Evolutionary conservation across 441 rosid species (phyloP), one percentile per base, ranked within the genome.

Genomic region (Croton setiger): DNA sequence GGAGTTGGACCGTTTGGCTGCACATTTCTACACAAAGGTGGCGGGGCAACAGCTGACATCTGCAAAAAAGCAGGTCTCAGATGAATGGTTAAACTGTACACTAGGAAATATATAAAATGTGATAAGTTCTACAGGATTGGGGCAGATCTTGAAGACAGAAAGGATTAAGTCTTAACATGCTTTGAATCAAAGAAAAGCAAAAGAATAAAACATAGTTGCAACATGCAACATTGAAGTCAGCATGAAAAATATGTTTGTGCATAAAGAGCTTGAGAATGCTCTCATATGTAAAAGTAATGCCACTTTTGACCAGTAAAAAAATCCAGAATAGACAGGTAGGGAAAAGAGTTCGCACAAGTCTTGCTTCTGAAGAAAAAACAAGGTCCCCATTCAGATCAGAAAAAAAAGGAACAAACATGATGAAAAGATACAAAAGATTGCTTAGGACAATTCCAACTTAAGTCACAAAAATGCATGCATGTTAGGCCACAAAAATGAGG

Each of bases 11-110:
- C 89, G 79, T 87, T 92, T 44, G 88, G 92, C 64, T 73, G 96
- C 78, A 77, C 62, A 78, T 88, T 87, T 77, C 98, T 87, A 76
- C 87, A 85, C 70, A 87, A 83, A 63, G 98, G 98, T 49, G 98
- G 98, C 17, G 98, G 99, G 69, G 88, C 91, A 65, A 87, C 85
- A 80, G 81, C 87, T 53, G 97, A 88, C 64, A 89, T 76, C 99
- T 95, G 92, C 83, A 85, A 80, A 75, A 76, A 52, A 39, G 62
- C 6, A 75, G 60, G 65, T 39, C 57, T 79, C 66, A 74, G 56
- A 70, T 14, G 15, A 37, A 66, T 57, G 49, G 55, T 60, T 66
- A 71, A 71, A 49, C 64, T 62, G 69, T 27, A 65, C 41, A 71
- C 17, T 43, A 37, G 66, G 68, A 64, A 76, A 48, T 18, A 1